Conservation (phyloP, 2,329 filamentous ascomycete genomes). For the Cladosporium sphaerospermum region DNA sequence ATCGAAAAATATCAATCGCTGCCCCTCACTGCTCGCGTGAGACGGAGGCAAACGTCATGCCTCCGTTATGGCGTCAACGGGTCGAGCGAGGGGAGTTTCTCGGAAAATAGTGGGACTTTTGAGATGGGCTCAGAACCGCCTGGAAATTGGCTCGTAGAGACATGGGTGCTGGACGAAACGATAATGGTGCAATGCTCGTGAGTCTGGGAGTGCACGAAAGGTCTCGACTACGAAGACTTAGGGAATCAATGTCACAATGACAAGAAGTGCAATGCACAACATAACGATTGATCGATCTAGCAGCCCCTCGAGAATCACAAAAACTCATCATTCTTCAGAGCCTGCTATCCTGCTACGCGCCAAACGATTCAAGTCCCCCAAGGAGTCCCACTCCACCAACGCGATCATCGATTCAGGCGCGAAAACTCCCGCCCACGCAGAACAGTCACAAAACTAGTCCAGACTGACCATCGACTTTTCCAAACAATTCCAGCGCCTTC, state of each 20-base stretch:
- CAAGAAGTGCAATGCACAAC: background rate
- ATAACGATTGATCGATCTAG: background rate
- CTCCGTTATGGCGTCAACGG: constrained; percentile 11
- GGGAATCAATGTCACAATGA: background rate
- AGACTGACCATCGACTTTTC: background rate
- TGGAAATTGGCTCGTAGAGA: background rate
- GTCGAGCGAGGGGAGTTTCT: constrained; percentile 1
- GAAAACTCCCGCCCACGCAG: background rate
- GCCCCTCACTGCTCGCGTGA: constrained; percentile 9
- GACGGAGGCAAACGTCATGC: constrained; percentile 5
- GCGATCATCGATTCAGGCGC: constrained; percentile 4
- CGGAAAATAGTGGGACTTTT: background rate
- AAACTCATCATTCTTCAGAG: background rate
- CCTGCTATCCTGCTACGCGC: background rate
- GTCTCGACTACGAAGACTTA: background rate
- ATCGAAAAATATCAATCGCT: constrained; percentile 7
- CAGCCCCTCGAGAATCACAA: background rate
- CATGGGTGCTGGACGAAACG: no score
- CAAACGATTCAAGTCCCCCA: background rate
- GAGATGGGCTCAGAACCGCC: background rate
- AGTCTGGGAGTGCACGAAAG: background rate
- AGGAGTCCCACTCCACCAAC: background rate
- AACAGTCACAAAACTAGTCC: background rate
- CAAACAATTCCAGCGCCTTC: constrained; percentile 5
- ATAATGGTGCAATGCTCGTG: background rate